A percentile compares a stretch with the other conserved stretches of the same genome.
Conservation (phyloP, 164 flowering plant species). For the Vitis cinerea region DNA sequence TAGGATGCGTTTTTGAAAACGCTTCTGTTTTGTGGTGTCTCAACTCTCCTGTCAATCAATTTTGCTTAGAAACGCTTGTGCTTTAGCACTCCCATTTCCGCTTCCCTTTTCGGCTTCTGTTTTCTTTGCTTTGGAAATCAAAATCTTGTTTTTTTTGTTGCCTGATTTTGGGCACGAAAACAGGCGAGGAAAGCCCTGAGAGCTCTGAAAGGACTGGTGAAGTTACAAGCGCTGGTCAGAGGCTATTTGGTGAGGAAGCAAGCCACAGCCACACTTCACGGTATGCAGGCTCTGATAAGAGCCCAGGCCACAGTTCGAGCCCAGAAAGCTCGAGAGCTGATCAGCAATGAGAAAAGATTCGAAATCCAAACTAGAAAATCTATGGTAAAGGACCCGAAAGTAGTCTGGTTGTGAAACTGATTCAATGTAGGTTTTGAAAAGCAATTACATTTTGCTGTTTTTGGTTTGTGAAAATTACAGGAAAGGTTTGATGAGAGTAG, state of each 20-base stretch:
- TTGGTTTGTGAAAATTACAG: conserved; percentile 24
- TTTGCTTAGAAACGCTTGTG: neutral
- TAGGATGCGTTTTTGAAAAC: too few relatives aligned
- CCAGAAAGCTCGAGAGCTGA: conserved; percentile 29
- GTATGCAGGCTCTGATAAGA: conserved; percentile 80
- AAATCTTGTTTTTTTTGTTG: neutral
- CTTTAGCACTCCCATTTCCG: neutral
- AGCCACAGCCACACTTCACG: conserved; percentile 64
- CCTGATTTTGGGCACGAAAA: neutral
- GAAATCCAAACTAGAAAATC: conserved; percentile 43
- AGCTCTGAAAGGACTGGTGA: conserved; percentile 75
- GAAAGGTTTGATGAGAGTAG: conserved; percentile 65
- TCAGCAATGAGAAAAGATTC: conserved; percentile 19
- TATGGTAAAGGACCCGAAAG: conserved; percentile 28
- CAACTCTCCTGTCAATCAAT: too few relatives aligned
- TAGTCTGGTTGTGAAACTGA: neutral
- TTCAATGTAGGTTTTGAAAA: too few relatives aligned
- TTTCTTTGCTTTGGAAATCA: neutral
- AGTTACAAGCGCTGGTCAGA: conserved; percentile 74
- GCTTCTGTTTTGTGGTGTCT: too few relatives aligned
- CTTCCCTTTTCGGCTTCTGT: neutral
- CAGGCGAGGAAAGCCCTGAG: conserved; percentile 88
- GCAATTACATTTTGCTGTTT: neutral
- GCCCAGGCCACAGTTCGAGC: conserved; percentile 66
- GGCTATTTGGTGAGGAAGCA: conserved; percentile 76